Base-by-base conservation (phyloP, 2,329 filamentous ascomycete genomes). In the Chaetomium strumarium region DNA sequence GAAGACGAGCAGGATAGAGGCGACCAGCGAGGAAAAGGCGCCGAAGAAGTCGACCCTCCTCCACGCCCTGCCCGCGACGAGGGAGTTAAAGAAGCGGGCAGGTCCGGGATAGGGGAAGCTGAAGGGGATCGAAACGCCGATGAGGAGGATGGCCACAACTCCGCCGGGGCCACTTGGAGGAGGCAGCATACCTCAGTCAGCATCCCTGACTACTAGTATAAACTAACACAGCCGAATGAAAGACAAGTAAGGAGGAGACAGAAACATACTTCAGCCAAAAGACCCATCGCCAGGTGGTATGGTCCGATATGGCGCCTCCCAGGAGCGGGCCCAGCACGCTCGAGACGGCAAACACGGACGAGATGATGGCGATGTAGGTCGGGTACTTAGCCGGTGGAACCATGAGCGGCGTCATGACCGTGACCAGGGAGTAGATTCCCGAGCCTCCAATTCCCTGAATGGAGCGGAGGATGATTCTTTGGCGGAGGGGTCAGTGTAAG, bases 1-100 rank as follows among this genome's bases (percentile, higher is more conserved):
- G 37, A 74, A 72, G 14, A 76, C 68, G n/a, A 77, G 58, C 3
- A 77, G 64, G 3, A 73, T 67, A 0, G 73, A 73, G 3, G 68
- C 67, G 0, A 66, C 67, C 7, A 77, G 64, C 0, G 70, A 60
- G 2, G 75, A 52, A 19, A 66, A 48, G 14, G 58, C 63, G 12
- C 69, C 70, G 4, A 66, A 5, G 33, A 64, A 51, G 46, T 72
- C 69, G 16, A 71, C 33, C 33, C 33, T 5, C 72, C 76, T 40
- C 52, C 50, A 49, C 3, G 30, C 48, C n/a, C 24, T 46, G 12
- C 49, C 40, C 31, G 57, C 55, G 19, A 63, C 53, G 10, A 64
- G 61, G 13, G 54, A 49, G 20, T 55, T 56, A 9, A 61, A 55
- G 52, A 64, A 60, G 45, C 59, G 58, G 16, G 55, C 57, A 12